A percentile compares a stretch with the other conserved stretches of the same genome.
These are phyloP conservation scores for Pythium aristosporum DNA, from an alignment of 352 stramenopile genomes.

Conservation along the genomic window DNA sequence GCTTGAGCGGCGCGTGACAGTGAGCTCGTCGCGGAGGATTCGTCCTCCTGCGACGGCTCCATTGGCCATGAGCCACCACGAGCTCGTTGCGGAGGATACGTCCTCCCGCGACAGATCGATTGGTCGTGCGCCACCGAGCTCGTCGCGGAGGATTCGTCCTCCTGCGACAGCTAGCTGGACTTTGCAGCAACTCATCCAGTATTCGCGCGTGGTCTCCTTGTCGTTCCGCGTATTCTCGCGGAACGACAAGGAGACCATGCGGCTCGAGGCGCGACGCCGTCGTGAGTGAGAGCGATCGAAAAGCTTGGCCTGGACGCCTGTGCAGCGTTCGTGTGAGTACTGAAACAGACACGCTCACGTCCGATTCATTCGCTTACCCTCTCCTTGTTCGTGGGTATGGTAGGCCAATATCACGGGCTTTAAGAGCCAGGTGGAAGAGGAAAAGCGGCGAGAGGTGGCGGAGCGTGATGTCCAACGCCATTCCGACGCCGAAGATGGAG, in stretches of 20 bases:
- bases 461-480: constrained; percentile 44
- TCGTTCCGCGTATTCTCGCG: no score
- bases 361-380: constrained; percentile 1
- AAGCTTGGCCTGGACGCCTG: constrained; percentile 65
- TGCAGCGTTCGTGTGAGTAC: constrained; percentile 58
- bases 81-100: no score
- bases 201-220: no score
- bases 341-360: neutral
- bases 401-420: constrained; percentile 73
- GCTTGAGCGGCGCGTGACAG: no score
- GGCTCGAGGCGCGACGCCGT: constrained; percentile 54
- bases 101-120: no score
- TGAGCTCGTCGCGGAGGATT: no score
- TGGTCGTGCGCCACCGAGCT: no score
- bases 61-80: no score
- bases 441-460: constrained; percentile 43
- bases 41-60: no score
- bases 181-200: no score
- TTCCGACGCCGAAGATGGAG: constrained; percentile 52
- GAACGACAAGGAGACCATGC: constrained; percentile 49
- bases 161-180: no score
- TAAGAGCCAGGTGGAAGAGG: constrained; percentile 74
- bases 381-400: neutral
- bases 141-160: no score
- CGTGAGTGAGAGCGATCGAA: constrained; percentile 68